Evolutionary conservation across 2,329 filamentous ascomycete genomes (phyloP).

Genomic region (Cryphonectria naterciae): DNA sequence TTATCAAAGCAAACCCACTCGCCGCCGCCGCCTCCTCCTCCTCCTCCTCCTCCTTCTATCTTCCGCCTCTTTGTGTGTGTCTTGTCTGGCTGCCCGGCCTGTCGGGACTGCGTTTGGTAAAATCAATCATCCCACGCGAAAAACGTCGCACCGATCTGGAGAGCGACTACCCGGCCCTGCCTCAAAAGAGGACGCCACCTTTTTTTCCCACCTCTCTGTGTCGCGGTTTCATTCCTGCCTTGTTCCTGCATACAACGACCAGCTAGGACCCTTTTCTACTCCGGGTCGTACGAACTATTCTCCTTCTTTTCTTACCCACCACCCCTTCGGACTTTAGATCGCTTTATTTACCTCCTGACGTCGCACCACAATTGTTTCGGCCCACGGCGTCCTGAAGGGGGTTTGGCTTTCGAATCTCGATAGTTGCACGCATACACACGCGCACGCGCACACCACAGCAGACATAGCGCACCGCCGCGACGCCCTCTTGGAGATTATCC

Average conservation of each 20-base stretch:
- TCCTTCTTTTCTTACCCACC: neutral
- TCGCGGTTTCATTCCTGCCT: neutral
- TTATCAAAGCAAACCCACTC: constrained; percentile 37
- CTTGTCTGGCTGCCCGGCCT: neutral
- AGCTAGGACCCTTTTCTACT: no score
- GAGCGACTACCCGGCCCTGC: neutral
- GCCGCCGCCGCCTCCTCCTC: constrained; percentile 20
- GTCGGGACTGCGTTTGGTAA: neutral
- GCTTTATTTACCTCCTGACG: neutral
- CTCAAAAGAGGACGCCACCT: neutral
- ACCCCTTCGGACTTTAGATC: neutral
- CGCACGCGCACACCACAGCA: neutral
- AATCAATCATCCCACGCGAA: neutral
- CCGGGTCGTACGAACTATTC: neutral
- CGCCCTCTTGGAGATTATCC: neutral
- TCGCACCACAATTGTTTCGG: neutral
- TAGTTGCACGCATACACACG: no score
- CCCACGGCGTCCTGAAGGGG: neutral
- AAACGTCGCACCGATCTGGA: neutral
- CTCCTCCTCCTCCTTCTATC: constrained; percentile 25
- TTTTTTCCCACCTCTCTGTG: no score
- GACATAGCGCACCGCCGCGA: neutral
- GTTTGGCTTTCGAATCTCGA: neutral
- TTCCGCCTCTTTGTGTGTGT: constrained; percentile 5
- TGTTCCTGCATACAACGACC: neutral